These are phyloP conservation scores for Quercus dentata DNA, from an alignment of 306 rosid species.

Conservation along the genomic window DNA sequence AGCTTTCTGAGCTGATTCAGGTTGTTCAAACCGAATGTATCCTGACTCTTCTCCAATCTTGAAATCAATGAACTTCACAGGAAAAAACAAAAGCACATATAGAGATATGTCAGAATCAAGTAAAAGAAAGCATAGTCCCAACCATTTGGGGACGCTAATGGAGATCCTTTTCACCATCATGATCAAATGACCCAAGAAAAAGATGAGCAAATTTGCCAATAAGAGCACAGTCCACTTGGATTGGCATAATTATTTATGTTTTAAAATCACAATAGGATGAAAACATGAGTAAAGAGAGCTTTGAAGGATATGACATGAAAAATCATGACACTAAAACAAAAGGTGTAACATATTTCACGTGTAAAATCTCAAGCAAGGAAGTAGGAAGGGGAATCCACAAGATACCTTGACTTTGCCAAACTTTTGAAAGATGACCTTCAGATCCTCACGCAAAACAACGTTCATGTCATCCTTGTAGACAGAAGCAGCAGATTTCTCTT, in stretches of 20 bases:
- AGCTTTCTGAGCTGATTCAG: conserved; percentile 85
- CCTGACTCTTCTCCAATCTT: conserved; percentile 85
- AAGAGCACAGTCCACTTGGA: not conserved
- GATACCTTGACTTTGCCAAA: conserved; percentile 81
- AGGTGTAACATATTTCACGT: not conserved
- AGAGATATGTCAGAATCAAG: conserved; percentile 14
- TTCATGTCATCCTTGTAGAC: conserved; percentile 59
- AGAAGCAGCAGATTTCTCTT: conserved; percentile 40
- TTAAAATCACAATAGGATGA: not conserved
- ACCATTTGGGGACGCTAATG: not conserved
- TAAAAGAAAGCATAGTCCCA: not conserved
- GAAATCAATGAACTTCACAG: conserved; percentile 70
- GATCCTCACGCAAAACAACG: conserved; percentile 85
- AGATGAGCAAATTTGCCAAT: not conserved
- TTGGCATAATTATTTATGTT: not conserved
- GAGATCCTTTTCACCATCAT: not conserved
- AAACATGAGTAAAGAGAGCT: not conserved
- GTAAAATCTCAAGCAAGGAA: not conserved
- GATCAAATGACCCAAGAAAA: not conserved
- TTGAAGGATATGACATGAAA: not conserved
- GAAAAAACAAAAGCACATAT: not conserved
- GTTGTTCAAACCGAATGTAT: conserved; percentile 69
- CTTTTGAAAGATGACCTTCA: conserved; percentile 61
- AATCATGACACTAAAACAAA: not conserved
- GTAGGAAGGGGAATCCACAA: not conserved